Conservation (phyloP, 352 stramenopile species). For the Plasmopara halstedii region DNA sequence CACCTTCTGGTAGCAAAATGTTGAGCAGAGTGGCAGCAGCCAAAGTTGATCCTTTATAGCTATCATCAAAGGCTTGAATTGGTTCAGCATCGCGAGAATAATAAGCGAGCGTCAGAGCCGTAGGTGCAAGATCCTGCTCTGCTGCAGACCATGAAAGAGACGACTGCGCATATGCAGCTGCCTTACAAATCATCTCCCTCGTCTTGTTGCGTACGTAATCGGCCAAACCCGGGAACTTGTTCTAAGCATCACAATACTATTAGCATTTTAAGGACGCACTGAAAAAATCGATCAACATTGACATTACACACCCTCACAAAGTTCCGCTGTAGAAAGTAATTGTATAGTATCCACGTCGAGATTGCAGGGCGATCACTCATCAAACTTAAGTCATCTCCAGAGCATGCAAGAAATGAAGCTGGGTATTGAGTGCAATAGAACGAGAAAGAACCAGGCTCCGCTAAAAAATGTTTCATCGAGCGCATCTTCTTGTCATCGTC, state of each 20-base stretch:
- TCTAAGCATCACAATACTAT: slow-evolving; percentile 29
- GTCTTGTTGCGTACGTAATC: slow-evolving; percentile 76
- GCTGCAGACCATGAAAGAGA: slow-evolving; percentile 8
- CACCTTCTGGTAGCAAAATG: slow-evolving; percentile 64
- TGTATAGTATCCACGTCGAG: slow-evolving; percentile 53
- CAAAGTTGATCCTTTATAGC: slow-evolving; percentile 48
- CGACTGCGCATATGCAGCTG: slow-evolving; percentile 8
- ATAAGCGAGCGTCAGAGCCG: slow-evolving; percentile 36
- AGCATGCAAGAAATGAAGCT: slow-evolving; percentile 53
- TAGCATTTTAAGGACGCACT: slow-evolving; percentile 1
- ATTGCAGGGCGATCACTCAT: slow-evolving; percentile 1
- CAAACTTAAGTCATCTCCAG: slow-evolving; percentile 3
- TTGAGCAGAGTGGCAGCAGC: slow-evolving; percentile 61
- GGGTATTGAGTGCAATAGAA: slow-evolving; percentile 70
- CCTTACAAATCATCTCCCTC: slow-evolving; percentile 49
- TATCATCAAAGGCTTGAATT: slow-evolving; percentile 39
- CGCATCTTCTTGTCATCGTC: slow-evolving; percentile 45
- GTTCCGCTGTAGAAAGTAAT: slow-evolving; percentile 65
- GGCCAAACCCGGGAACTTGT: slow-evolving; percentile 59
- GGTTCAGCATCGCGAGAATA: slow-evolving; percentile 29
- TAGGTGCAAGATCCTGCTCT: not conserved
- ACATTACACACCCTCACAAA: slow-evolving; percentile 48
- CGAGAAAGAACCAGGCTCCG: slow-evolving; percentile 48
- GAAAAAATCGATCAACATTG: slow-evolving; percentile 1
- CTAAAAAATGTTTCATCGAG: slow-evolving; percentile 64